phyloP scores from a whole-genome alignment of 768 basidiomycete species.

The Lentinula sp. region DNA sequence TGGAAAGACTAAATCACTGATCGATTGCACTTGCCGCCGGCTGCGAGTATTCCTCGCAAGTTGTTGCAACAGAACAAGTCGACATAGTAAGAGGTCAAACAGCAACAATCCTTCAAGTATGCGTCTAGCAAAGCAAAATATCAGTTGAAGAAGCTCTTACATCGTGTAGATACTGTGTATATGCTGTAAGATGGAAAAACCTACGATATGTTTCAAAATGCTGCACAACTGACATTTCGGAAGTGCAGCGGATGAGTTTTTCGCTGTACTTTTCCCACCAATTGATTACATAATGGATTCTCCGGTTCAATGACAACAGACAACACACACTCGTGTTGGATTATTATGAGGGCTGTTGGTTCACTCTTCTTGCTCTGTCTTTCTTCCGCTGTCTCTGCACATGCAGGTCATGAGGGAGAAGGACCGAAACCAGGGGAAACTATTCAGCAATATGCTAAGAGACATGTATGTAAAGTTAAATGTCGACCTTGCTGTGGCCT shows the following conservation, averaged over 20 bases:
- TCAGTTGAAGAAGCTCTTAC: no score
- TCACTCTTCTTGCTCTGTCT: conserved; percentile 33
- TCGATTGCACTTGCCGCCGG: not conserved
- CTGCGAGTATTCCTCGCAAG: not conserved
- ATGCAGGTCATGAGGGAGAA: conserved; percentile 57
- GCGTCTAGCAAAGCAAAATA: no score
- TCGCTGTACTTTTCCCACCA: no score
- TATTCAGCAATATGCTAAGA: conserved; percentile 77
- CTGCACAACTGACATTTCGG: not conserved
- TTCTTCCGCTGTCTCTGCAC: conserved; percentile 31
- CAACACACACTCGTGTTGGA: not conserved
- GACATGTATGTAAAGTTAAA: conserved; percentile 66
- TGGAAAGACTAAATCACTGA: not conserved
- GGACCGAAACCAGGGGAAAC: conserved; percentile 51
- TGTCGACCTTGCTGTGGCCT: conserved; percentile 8
- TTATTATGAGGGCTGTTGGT: conserved; percentile 44
- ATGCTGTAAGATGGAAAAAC: no score
- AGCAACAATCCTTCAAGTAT: no score
- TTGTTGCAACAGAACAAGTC: no score
- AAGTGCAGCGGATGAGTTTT: not conserved
- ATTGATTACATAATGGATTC: no score
- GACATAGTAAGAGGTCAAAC: no score
- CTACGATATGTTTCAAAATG: not conserved
- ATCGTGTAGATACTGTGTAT: no score
- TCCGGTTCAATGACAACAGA: no score